phyloP scores from a whole-genome alignment of 257 asterid genomes.

The Penstemon eatonii region DNA sequence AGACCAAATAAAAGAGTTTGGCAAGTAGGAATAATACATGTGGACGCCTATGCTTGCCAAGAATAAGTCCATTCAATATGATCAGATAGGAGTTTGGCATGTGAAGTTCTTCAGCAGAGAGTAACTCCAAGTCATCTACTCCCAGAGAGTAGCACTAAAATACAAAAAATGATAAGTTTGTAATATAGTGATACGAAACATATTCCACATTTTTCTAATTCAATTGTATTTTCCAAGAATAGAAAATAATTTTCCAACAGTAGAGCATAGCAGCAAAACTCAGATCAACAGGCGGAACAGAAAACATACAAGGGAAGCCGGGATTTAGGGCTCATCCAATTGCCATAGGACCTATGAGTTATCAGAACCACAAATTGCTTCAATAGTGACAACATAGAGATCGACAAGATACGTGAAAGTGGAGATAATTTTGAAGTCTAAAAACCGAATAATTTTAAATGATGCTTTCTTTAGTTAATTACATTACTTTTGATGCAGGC shows the following conservation, averaged over 20 bases:
- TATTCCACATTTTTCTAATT: constrained; percentile 13
- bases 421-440: background rate
- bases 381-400: background rate
- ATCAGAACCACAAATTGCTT: background rate
- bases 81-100: constrained; percentile 73
- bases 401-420: background rate
- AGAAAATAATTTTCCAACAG: constrained; percentile 6
- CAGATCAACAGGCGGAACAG: constrained; percentile 6
- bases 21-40: constrained; percentile 44
- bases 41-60: constrained; percentile 87
- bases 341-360: background rate
- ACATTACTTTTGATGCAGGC: background rate
- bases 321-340: background rate
- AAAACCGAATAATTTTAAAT: too few relatives aligned
- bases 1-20: background rate
- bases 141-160: constrained; percentile 79
- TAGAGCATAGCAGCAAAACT: background rate
- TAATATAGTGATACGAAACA: constrained; percentile 11
- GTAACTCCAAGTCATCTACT: constrained; percentile 75
- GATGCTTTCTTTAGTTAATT: background rate
- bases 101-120: constrained; percentile 94
- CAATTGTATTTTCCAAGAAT: constrained; percentile 21
- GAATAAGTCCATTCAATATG: constrained; percentile 85
- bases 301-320: background rate
- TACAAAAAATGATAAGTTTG: constrained; percentile 24